These are phyloP conservation scores for Atkinsonella hypoxylon DNA, from an alignment of 2,329 filamentous ascomycete species.

Conservation along the genomic window DNA sequence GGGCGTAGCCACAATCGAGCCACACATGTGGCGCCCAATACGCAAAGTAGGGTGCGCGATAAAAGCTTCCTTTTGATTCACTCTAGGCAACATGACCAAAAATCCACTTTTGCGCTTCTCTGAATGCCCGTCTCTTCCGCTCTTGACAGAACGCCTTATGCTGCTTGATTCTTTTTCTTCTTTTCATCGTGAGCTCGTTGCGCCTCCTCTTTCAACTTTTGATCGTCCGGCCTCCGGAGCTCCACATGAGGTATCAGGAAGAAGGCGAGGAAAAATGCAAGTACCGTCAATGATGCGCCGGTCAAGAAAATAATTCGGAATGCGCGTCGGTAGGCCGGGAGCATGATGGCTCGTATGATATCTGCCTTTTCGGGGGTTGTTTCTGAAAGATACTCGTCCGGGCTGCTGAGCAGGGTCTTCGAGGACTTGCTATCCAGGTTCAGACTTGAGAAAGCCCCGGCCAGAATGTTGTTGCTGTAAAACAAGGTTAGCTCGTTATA, in stretches of 20 bases:
- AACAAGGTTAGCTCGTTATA: neutral
- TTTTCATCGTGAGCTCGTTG: constrained; percentile 12
- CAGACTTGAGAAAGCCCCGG: constrained; percentile 16
- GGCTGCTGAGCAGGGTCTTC: constrained; percentile 21
- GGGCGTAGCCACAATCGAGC: too few species aligned
- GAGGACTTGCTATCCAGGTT: constrained; percentile 11
- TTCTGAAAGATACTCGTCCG: constrained; percentile 19
- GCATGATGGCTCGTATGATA: constrained; percentile 17
- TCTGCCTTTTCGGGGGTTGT: constrained; percentile 18
- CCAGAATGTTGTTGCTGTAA: constrained; percentile 25
- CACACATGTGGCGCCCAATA: too few species aligned
- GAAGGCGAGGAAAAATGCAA: constrained; percentile 26
- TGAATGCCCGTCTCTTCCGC: too few species aligned
- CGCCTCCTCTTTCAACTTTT: constrained; percentile 23
- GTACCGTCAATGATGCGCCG: constrained; percentile 21
- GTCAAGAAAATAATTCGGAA: constrained; percentile 28
- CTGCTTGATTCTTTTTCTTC: constrained; percentile 4
- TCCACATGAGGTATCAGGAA: constrained; percentile 28
- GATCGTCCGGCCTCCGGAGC: constrained; percentile 24
- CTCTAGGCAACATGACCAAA: too few species aligned
- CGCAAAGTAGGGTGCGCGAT: too few species aligned
- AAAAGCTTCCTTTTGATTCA: too few species aligned
- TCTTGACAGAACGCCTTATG: too few species aligned
- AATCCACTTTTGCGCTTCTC: too few species aligned
- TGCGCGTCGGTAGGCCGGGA: constrained; percentile 24